Conservation (phyloP, 805 yeast species). For the Ogataea wickerhamii region DNA sequence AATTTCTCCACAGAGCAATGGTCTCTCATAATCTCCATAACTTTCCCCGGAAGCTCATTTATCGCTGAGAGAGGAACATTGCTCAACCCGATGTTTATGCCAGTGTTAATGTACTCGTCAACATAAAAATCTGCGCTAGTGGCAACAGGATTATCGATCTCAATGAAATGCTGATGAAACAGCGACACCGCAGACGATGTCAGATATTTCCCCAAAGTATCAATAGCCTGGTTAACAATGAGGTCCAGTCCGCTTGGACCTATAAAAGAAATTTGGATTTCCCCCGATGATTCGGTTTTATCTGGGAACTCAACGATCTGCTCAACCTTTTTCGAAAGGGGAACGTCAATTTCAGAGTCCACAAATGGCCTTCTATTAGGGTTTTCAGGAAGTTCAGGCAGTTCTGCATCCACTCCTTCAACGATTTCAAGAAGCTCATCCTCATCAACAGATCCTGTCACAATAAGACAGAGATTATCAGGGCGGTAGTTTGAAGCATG, state of each 20-base stretch:
- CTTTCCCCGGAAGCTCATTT: conserved; percentile 47
- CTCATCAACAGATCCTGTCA: conserved; percentile 84
- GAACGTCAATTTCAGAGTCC: conserved; percentile 54
- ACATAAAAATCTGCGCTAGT: conserved; percentile 65
- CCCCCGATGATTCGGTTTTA: conserved; percentile 80
- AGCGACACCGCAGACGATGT: conserved; percentile 76
- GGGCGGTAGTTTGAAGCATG: conserved; percentile 74
- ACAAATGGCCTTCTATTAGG: conserved; percentile 70
- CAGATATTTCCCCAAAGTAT: conserved; percentile 67
- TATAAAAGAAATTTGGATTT: conserved; percentile 68
- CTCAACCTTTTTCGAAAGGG: conserved; percentile 36
- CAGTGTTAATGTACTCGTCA: conserved; percentile 66
- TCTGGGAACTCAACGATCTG: conserved; percentile 79
- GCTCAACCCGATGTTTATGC: conserved; percentile 52
- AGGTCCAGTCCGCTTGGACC: conserved; percentile 64
- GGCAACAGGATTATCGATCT: conserved; percentile 77
- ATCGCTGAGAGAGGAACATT: conserved; percentile 76
- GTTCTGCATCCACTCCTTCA: conserved; percentile 54
- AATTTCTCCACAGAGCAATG: conserved; percentile 50
- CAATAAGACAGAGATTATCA: conserved; percentile 75
- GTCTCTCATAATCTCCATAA: conserved; percentile 47
- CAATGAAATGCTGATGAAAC: conserved; percentile 68
- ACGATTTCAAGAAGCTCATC: conserved; percentile 60
- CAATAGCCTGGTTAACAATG: conserved; percentile 61
- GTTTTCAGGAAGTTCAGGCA: conserved; percentile 41